Evolutionary conservation across 2,329 filamentous ascomycete genomes (phyloP).

Genomic region (Aspergillus viridinutans): DNA sequence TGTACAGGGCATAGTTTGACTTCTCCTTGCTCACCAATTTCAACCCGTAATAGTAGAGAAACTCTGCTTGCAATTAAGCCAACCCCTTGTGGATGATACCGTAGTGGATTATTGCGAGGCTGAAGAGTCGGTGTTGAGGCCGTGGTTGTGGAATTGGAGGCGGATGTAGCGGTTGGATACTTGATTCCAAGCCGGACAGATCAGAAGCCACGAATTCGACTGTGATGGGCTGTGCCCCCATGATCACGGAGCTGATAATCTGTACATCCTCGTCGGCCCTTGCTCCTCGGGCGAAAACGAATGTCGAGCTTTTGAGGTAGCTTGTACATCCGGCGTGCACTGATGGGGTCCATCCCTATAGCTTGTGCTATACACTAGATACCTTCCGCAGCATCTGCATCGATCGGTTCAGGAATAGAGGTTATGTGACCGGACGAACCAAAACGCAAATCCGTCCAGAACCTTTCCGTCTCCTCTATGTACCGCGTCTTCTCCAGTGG

Average conservation of each 20-base stretch:
- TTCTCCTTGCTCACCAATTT: too few relatives aligned
- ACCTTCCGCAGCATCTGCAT: too few relatives aligned
- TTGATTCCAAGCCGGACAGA: not conserved
- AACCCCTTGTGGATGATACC: not conserved
- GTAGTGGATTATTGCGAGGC: not conserved
- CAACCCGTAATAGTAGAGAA: too few relatives aligned
- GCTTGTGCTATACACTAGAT: too few relatives aligned
- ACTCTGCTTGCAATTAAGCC: too few relatives aligned
- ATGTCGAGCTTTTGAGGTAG: not conserved
- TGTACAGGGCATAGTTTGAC: too few relatives aligned
- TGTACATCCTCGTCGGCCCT: not conserved
- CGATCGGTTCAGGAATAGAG: not conserved
- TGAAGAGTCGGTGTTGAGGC: not conserved
- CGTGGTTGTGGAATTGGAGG: not conserved
- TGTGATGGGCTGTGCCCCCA: not conserved
- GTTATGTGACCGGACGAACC: not conserved
- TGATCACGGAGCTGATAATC: not conserved
- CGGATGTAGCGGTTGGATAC: not conserved
- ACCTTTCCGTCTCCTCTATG: constrained; percentile 4
- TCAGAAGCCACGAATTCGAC: not conserved
- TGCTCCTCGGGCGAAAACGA: not conserved
- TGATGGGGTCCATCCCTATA: not conserved
- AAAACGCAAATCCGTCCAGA: constrained; percentile 7
- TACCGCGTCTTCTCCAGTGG: constrained; percentile 8
- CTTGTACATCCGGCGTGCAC: not conserved